A percentile compares a stretch with the other conserved stretches of the same genome.
These are phyloP conservation scores for Plasmodium blacklocki DNA, from an alignment of 169 alveolate genomes.

Conservation along the genomic window DNA sequence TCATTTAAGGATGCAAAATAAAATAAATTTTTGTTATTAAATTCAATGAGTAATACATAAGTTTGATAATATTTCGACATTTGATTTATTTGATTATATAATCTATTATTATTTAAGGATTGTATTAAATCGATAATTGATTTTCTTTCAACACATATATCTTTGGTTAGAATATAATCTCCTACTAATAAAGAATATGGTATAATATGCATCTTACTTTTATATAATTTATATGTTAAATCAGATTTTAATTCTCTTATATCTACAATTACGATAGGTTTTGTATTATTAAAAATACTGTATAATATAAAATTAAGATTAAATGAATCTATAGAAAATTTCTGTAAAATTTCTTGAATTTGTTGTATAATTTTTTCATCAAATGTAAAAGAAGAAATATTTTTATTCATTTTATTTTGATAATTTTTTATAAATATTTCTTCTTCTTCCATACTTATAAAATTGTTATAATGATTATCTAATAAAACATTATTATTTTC, in stretches of 20 bases:
- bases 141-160: slow-evolving; percentile 90
- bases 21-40: slow-evolving; percentile 63
- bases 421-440: slow-evolving; percentile 60
- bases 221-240: slow-evolving; percentile 86
- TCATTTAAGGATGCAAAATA: slow-evolving; percentile 71
- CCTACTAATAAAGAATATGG: slow-evolving; percentile 88
- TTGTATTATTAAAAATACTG: slow-evolving; percentile 64
- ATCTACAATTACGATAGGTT: slow-evolving; percentile 85
- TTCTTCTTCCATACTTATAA: slow-evolving; percentile 76
- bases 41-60: slow-evolving; percentile 79
- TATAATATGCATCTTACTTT: slow-evolving; percentile 84
- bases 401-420: slow-evolving; percentile 39
- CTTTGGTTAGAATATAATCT: slow-evolving; percentile 87
- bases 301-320: slow-evolving; percentile 50
- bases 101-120: slow-evolving; percentile 86
- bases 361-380: slow-evolving; percentile 60
- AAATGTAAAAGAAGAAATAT: slow-evolving; percentile 9
- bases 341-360: slow-evolving; percentile 40
- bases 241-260: slow-evolving; percentile 86
- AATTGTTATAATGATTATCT: slow-evolving; percentile 21
- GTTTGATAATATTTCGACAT: slow-evolving; percentile 77
- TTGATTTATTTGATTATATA: slow-evolving; percentile 86
- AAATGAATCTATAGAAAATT: slow-evolving; percentile 65
- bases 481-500: slow-evolving; percentile 23
- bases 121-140: slow-evolving; percentile 82